Base-by-base conservation (phyloP, 441 rosid species). In the Theobroma grandiflorum region DNA sequence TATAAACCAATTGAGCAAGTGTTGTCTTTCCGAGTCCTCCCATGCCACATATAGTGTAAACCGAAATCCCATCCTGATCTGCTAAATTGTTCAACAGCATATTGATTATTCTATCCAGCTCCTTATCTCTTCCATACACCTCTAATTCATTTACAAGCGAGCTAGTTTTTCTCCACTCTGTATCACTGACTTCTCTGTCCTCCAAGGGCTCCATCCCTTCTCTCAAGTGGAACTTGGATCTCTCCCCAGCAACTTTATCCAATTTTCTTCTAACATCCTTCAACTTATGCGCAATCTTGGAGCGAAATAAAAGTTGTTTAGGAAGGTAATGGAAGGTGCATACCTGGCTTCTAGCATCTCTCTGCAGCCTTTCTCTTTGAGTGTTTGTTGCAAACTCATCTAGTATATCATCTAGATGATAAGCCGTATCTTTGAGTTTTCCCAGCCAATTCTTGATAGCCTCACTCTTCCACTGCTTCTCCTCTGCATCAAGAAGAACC, bases 21-120 rank as follows among this genome's bases (percentile, higher is more conserved):
- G 74, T 43, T 2, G 74, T 69, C 74, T 69, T 69, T 43, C 57
- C 74, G 3, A 69, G 35, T 2, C 74, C 55, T 3, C 74, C 59
- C 73, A 68, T 22, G 0, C 78, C 78, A 2, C 37, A 47, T 0
- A 71, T 71, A 3, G 75, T 20, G 6, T 45, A 45, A 49, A 53
- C 63, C 33, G 63, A 52, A 11, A 53, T 7, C 1, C 26, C 64
- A 37, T 35, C 20, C 7, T 35, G 43, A 10, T 72, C 33, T 14
- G 22, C 6, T 37, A 8, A 38, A 33, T 63, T 63, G 68, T 7
- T 53, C 16, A 72, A 4, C 20, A 72, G 33, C 62, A 53, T 4
- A 6, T 11, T 3, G 3, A 74, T 11, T 37, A 74, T 74, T 22
- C 4, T 3, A 1, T 20, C 20, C 35, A 4, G 5, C n/a, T 74